Conservation (phyloP, 1,139 yeast species). For the Saccharomyces pastorianus region DNA sequence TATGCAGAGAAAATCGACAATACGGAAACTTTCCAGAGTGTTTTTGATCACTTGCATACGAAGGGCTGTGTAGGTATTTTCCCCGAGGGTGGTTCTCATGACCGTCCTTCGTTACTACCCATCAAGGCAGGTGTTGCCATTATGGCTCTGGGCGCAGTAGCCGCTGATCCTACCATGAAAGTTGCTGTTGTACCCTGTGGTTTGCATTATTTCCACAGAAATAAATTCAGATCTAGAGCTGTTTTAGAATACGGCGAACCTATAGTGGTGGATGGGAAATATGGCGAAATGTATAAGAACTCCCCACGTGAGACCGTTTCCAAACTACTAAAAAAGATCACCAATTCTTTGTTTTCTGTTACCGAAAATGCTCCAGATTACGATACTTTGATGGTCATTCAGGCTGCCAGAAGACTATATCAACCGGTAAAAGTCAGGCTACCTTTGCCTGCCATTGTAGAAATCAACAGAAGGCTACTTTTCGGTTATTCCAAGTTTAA, state of each 20-base stretch:
- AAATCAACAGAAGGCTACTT: conserved; percentile 61
- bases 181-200: conserved; percentile 69
- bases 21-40: conserved; percentile 50
- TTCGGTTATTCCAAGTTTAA: conserved; percentile 56
- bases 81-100: conserved; percentile 72
- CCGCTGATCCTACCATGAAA: conserved; percentile 46
- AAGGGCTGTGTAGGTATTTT: conserved; percentile 60
- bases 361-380: conserved; percentile 69
- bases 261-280: conserved; percentile 44
- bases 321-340: conserved; percentile 45
- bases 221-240: conserved; percentile 69
- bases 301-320: conserved; percentile 53
- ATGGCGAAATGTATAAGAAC: conserved; percentile 45
- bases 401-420: conserved; percentile 67
- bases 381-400: conserved; percentile 66
- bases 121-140: conserved; percentile 75
- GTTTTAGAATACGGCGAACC: conserved; percentile 71
- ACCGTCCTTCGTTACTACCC: conserved; percentile 63
- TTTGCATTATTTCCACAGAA: conserved; percentile 67
- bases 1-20: conserved; percentile 61
- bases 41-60: conserved; percentile 50
- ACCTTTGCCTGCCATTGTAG: conserved; percentile 60
- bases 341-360: conserved; percentile 56
- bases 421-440: conserved; percentile 42
- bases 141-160: conserved; percentile 72